These are phyloP conservation scores for Fusarium sp. DNA, from an alignment of 2,329 filamentous ascomycete genomes.

Conservation along the genomic window DNA sequence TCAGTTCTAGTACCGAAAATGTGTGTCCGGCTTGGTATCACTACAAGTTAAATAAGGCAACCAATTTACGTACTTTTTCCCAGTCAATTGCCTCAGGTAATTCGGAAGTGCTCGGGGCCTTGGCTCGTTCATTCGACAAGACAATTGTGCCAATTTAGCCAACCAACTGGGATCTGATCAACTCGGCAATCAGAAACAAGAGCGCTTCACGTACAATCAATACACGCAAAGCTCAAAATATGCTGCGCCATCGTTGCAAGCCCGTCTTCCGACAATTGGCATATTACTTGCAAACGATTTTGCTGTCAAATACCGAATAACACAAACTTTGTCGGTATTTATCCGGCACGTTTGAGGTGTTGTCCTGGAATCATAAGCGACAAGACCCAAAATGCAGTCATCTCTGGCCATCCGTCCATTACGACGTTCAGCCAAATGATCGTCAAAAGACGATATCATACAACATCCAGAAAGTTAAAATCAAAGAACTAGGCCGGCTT, in stretches of 20 bases:
- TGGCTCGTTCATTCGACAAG: no score
- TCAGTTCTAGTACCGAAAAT: background rate
- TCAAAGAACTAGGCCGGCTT: slow-evolving; percentile 9
- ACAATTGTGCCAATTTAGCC: no score
- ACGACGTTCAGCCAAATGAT: background rate
- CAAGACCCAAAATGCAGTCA: background rate
- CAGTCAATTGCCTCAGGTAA: background rate
- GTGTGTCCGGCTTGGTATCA: slow-evolving; percentile 2
- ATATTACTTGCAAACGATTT: background rate
- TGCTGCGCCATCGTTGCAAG: background rate
- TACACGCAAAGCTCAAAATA: background rate
- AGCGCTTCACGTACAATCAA: background rate
- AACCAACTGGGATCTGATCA: no score
- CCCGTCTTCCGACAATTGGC: background rate
- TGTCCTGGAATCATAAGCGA: background rate
- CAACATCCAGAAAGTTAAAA: slow-evolving; percentile 2
- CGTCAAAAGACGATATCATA: background rate
- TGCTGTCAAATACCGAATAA: background rate
- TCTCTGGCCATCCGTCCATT: background rate
- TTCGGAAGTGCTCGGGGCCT: background rate
- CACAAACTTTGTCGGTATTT: background rate
- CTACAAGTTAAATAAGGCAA: slow-evolving; percentile 5
- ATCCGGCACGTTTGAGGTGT: no score
- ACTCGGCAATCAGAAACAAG: background rate
- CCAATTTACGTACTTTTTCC: background rate